These are phyloP conservation scores for Curvularia verruculosa DNA, from an alignment of 2,329 filamentous ascomycete species.

Conservation along the genomic window DNA sequence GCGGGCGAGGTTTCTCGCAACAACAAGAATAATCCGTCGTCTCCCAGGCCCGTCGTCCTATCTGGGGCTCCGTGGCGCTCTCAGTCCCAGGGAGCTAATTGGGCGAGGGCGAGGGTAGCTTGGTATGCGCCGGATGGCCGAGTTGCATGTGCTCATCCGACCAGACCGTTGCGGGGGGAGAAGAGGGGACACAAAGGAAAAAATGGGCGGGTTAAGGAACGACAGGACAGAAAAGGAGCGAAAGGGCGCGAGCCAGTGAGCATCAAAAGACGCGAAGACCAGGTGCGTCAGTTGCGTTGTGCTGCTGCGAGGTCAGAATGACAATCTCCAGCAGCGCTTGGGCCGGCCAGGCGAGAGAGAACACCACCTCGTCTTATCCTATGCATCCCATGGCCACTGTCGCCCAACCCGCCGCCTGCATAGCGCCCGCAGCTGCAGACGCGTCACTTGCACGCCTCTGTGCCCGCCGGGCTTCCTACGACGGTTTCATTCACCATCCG, in stretches of 20 bases:
- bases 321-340: conserved; percentile 19
- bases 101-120: neutral
- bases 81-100: neutral
- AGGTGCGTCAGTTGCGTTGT: conserved; percentile 18
- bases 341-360: conserved; percentile 5
- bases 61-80: conserved; percentile 4
- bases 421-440: conserved; percentile 2
- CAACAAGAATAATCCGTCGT: no score
- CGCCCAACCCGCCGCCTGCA: conserved; percentile 11
- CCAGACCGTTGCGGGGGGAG: neutral
- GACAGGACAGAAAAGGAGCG: conserved; percentile 8
- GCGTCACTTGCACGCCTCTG: conserved; percentile 4
- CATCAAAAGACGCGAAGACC: conserved; percentile 9
- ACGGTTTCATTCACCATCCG: conserved; percentile 1
- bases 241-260: neutral
- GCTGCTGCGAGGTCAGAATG: conserved; percentile 11
- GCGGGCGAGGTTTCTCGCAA: neutral
- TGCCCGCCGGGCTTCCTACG: neutral
- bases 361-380: neutral
- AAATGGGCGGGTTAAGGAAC: neutral
- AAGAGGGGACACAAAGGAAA: conserved; percentile 2
- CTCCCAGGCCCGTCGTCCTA: neutral
- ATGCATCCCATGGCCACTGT: neutral
- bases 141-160: conserved; percentile 13
- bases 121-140: neutral